A percentile compares a stretch with the other conserved stretches of the same genome.
Evolutionary conservation across 139 green algal species (phyloP).

Genomic region (Volvox africanus): DNA sequence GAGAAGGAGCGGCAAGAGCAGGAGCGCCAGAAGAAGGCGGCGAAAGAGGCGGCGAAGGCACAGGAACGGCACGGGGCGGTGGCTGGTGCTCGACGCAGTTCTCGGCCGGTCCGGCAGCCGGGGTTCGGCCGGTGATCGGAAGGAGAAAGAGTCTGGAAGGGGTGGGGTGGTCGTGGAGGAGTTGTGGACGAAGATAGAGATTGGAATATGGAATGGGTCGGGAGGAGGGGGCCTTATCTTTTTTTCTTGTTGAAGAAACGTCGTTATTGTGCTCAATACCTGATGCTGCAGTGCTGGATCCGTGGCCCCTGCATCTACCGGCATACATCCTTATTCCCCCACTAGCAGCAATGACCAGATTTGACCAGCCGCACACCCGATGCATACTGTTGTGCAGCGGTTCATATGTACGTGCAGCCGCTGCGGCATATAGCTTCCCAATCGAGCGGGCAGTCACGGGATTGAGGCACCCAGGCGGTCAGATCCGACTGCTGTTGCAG

Average conservation of each 20-base stretch:
- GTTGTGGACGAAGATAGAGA: background rate
- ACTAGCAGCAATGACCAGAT: background rate
- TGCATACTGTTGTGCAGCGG: background rate
- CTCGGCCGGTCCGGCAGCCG: background rate
- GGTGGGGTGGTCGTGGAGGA: background rate
- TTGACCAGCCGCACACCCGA: background rate
- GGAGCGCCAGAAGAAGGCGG: background rate
- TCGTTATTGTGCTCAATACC: too few species aligned
- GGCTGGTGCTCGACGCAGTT: background rate
- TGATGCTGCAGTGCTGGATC: too few species aligned
- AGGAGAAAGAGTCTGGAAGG: background rate
- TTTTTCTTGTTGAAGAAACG: too few species aligned
- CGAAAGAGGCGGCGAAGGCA: background rate
- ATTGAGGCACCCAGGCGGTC: background rate
- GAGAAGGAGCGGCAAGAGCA: background rate
- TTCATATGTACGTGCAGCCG: slow-evolving; percentile 21
- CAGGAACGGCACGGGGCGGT: background rate
- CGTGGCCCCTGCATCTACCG: too few species aligned
- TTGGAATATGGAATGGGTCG: too few species aligned
- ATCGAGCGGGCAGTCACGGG: background rate
- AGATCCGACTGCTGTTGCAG: background rate
- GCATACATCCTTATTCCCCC: too few species aligned
- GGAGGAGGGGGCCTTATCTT: too few species aligned
- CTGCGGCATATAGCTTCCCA: slow-evolving; percentile 30
- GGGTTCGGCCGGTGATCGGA: background rate